Conservation (phyloP, 768 basidiomycete genomes). For the Tylopilus sp. region DNA sequence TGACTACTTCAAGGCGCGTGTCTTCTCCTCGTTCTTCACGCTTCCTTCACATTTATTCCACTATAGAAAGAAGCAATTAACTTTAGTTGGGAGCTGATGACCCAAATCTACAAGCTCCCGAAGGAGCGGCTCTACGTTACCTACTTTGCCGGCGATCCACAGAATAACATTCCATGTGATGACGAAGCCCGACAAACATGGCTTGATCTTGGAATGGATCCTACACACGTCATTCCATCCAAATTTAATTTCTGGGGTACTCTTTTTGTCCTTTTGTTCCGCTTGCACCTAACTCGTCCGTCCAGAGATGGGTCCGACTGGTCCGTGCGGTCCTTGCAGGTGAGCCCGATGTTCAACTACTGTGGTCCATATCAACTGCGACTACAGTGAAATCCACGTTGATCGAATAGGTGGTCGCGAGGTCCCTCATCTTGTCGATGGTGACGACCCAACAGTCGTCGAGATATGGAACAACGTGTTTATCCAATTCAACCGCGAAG, state of each 20-base stretch:
- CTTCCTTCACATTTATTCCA: conserved; percentile 2
- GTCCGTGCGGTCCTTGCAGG: conserved; percentile 98
- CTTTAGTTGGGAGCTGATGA: conserved; percentile 95
- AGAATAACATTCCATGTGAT: conserved; percentile 82
- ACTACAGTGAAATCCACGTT: conserved; percentile 84
- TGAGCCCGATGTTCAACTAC: conserved; percentile 22
- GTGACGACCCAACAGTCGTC: conserved; percentile 94
- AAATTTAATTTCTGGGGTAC: conserved; percentile 99
- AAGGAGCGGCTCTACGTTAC: conserved; percentile 93
- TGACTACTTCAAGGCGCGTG: conserved; percentile 93
- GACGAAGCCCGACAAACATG: conserved; percentile 84
- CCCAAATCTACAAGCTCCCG: conserved; percentile 82
- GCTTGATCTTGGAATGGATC: conserved; percentile 83
- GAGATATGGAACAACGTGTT: conserved; percentile 99
- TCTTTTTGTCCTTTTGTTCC: conserved; percentile 19
- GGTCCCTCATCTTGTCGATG: conserved; percentile 88
- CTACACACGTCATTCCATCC: conserved; percentile 88
- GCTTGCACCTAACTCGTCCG: conserved; percentile 3
- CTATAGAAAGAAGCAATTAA: conserved; percentile 84
- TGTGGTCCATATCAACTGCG: neutral
- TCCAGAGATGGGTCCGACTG: conserved; percentile 96
- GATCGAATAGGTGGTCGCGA: conserved; percentile 98
- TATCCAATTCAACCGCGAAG: conserved; percentile 97
- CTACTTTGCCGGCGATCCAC: conserved; percentile 94
- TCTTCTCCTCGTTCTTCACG: neutral